Evolutionary conservation across 1,284 basidiomycete species (phyloP), one percentile per base, ranked within the genome.

Genomic region (Gastroboletus turbinatus): DNA sequence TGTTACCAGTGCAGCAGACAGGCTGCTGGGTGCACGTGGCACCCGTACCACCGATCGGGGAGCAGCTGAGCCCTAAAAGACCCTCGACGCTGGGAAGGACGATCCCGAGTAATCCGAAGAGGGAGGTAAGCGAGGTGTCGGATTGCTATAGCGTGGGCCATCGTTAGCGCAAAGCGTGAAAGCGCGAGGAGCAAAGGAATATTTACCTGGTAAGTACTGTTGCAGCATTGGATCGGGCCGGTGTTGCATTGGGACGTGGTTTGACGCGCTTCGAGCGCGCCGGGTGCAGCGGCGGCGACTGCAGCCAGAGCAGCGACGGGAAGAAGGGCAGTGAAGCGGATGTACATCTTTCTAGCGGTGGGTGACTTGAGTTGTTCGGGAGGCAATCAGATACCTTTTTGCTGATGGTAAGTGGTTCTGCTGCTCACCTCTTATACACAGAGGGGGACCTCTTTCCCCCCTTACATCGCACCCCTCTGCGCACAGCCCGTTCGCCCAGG

Each of bases 211-310:
- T 14, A 16, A 7, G 17, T 19, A 2, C 5, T 13, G 23, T 5
- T 14, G n/a, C 46, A 48, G 23, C 46, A 48, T 10, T 38, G 36
- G 19, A 38, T 30, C 6, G 36, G 2, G 5, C 46, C 46, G 2
- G 36, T 48, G 36, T 27, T 13, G 17, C 46, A 48, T 2, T 25
- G 7, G 17, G 23, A 14, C 5, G 17, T 38, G 17, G 10, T 9
- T 2, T 17, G n/a, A 25, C 45, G 56, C 0, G 42, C 49, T 4
- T 44, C 39, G 16, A 45, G 43, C 6, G 2, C 42, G 5, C 6
- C 46, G 6, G 61, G 61, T 0, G 44, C 53, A 2, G 63, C 63
- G 3, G 51, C 45, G 1, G 10, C 55, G 16, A 50, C 19, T 4
- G 29, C 25, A 19, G 9, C 46, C 13, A 61, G 50, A 4, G 30